Evolutionary conservation across 148 eudicot species (phyloP).

Genomic region (Silene uniflora): DNA sequence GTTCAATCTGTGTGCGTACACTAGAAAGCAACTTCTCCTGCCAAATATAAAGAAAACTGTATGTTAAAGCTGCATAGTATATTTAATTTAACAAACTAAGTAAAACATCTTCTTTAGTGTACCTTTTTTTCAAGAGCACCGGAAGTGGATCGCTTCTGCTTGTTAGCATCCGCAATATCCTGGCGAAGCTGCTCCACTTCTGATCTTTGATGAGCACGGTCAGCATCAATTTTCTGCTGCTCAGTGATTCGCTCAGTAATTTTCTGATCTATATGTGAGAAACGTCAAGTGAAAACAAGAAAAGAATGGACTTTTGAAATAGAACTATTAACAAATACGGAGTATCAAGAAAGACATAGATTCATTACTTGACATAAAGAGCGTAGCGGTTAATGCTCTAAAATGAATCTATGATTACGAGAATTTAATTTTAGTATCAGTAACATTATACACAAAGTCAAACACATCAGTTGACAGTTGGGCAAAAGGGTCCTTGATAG

Average conservation of each 20-base stretch:
- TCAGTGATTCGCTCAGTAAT: conserved; percentile 82
- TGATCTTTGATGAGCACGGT: conserved; percentile 82
- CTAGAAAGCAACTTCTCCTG: conserved; percentile 75
- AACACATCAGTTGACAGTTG: background rate
- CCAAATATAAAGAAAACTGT: conserved; percentile 14
- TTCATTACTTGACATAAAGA: background rate
- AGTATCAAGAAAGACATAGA: background rate
- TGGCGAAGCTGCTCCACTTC: conserved; percentile 77
- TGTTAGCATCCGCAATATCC: conserved; percentile 71
- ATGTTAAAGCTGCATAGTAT: background rate
- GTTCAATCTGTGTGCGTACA: conserved; percentile 65
- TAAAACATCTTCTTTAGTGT: background rate
- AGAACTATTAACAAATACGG: background rate
- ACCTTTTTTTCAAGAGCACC: conserved; percentile 90
- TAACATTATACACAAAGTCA: background rate
- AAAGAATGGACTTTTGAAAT: background rate
- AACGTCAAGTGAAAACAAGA: conserved; percentile 43
- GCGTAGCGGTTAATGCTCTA: background rate
- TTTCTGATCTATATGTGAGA: conserved; percentile 72
- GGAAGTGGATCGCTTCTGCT: conserved; percentile 66
- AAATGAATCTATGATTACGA: background rate
- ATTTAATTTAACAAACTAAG: background rate
- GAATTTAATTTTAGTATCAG: conserved; percentile 3
- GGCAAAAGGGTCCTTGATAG: background rate
- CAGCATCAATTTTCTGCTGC: conserved; percentile 94